These are phyloP conservation scores for Phaffia tasmanica DNA, from an alignment of 768 basidiomycete species.

Conservation along the genomic window DNA sequence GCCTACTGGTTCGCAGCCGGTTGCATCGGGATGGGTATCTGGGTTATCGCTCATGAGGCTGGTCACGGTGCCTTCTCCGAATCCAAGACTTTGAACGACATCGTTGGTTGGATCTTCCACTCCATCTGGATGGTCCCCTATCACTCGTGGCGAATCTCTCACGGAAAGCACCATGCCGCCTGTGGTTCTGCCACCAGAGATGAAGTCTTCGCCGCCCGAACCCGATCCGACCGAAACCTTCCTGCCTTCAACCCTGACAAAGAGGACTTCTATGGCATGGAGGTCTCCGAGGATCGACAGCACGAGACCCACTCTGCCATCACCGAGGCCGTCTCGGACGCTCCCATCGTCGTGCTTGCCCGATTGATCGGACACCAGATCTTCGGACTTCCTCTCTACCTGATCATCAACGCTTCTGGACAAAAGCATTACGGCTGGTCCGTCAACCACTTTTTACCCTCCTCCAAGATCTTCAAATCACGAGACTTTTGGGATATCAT, in stretches of 20 bases:
- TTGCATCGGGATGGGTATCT: conserved; percentile 35
- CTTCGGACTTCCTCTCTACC: conserved; percentile 77
- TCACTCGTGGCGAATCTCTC: conserved; percentile 90
- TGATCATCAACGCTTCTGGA: conserved; percentile 71
- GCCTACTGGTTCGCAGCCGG: conserved; percentile 61
- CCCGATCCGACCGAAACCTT: conserved; percentile 56
- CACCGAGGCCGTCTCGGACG: conserved; percentile 79
- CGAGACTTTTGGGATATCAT: conserved; percentile 49
- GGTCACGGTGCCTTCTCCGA: conserved; percentile 89
- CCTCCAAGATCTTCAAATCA: conserved; percentile 46
- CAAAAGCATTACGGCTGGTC: conserved; percentile 45
- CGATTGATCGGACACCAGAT: conserved; percentile 45
- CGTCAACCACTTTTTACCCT: conserved; percentile 61
- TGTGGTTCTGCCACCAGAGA: conserved; percentile 92
- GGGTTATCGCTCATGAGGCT: conserved; percentile 90
- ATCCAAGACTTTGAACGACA: conserved; percentile 58
- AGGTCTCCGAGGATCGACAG: conserved; percentile 35
- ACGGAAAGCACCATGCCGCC: conserved; percentile 89
- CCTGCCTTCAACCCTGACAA: conserved; percentile 48
- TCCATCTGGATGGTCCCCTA: conserved; percentile 73
- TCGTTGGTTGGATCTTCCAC: conserved; percentile 83
- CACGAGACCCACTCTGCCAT: conserved; percentile 37
- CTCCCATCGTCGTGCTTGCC: conserved; percentile 51
- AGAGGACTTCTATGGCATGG: conserved; percentile 26
- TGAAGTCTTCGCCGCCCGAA: conserved; percentile 86